Percentiles rank a stretch among this genome's conserved stretches.
These are phyloP conservation scores for Nannizziopsis arthrosporioides DNA, from an alignment of 2,329 filamentous ascomycete genomes.

Conservation along the genomic window DNA sequence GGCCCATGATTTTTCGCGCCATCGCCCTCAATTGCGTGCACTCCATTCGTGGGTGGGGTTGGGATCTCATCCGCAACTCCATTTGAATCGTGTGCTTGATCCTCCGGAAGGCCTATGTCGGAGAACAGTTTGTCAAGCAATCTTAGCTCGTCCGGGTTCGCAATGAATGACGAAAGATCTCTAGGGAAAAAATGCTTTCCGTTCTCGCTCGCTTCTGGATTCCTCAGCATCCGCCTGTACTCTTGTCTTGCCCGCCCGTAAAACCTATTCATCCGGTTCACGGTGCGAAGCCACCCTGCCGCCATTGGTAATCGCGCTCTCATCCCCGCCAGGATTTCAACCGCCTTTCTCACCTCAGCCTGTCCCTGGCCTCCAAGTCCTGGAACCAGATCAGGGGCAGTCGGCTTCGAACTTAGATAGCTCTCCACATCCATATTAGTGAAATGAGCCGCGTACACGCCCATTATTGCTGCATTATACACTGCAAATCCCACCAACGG, in stretches of 20 bases:
- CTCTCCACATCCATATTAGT: conserved; percentile 45
- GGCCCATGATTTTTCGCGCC: conserved; percentile 32
- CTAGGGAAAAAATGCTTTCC: conserved; percentile 20
- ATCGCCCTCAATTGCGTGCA: conserved; percentile 25
- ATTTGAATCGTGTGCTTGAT: conserved; percentile 26
- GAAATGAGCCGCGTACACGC: conserved; percentile 44
- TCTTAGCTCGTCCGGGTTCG: conserved; percentile 19
- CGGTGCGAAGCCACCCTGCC: conserved; percentile 34
- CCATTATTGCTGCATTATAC: conserved; percentile 43
- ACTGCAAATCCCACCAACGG: conserved; percentile 45
- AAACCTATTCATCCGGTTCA: conserved; percentile 33
- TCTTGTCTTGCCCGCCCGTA: conserved; percentile 31
- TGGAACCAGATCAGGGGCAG: conserved; percentile 15
- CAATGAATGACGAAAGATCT: neutral
- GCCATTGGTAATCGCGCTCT: conserved; percentile 32
- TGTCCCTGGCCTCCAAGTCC: conserved; percentile 22
- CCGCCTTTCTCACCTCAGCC: conserved; percentile 26
- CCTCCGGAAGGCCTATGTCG: conserved; percentile 31
- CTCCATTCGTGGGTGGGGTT: conserved; percentile 19
- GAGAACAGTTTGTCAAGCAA: conserved; percentile 33
- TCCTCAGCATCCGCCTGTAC: conserved; percentile 27
- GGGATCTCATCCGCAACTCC: conserved; percentile 26
- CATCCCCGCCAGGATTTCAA: conserved; percentile 33
- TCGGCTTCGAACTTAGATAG: conserved; percentile 30
- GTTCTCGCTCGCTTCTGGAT: conserved; percentile 18